phyloP scores from a whole-genome alignment of 164 flowering plant species.

The Aristolochia contorta region DNA sequence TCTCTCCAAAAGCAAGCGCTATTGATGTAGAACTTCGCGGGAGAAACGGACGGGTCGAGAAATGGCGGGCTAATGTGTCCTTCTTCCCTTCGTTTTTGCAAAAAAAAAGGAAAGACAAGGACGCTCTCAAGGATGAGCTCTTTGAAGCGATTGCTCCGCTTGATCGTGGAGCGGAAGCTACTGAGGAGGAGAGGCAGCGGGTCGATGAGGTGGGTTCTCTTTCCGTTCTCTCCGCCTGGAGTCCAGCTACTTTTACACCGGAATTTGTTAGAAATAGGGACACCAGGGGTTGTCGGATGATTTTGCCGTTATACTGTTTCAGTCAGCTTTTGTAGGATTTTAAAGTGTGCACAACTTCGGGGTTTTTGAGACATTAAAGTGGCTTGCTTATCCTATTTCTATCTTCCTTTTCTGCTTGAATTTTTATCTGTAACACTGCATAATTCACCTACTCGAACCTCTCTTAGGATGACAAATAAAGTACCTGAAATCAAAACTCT shows the following conservation, averaged over 20 bases:
- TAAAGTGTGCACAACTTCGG: too few species aligned
- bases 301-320: background rate
- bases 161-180: conserved; percentile 83
- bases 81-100: conserved; percentile 58
- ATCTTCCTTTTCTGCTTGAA: background rate
- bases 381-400: background rate
- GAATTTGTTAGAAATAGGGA: background rate
- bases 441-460: background rate
- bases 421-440: background rate
- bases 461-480: background rate
- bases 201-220: conserved; percentile 46
- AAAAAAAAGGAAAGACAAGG: conserved; percentile 40
- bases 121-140: conserved; percentile 59
- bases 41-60: background rate
- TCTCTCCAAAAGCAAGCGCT: too few species aligned
- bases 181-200: conserved; percentile 53
- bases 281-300: background rate
- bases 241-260: background rate
- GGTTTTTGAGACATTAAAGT: background rate
- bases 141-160: conserved; percentile 60
- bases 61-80: conserved; percentile 63
- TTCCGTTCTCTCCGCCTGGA: background rate
- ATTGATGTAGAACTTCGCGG: too few species aligned
- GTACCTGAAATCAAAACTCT: background rate
- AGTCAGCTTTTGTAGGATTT: too few species aligned